These are phyloP conservation scores for Zygosaccharomyces sapae DNA, from an alignment of 1,139 yeast genomes.

Conservation along the genomic window DNA sequence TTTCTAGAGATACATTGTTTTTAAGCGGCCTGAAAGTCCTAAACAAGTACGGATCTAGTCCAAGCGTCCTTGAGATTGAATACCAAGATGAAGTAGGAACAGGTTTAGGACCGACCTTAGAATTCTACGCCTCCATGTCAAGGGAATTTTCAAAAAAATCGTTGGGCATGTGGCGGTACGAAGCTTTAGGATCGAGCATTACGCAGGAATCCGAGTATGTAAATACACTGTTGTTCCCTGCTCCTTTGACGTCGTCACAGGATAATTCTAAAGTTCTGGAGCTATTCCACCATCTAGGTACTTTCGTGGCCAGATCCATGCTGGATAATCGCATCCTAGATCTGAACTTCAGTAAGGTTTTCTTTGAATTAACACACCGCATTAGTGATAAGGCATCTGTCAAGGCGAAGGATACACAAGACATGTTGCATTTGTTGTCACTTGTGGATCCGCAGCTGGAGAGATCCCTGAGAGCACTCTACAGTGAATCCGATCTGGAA, in stretches of 20 bases:
- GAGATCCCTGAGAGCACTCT: constrained; percentile 53
- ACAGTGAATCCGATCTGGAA: constrained; percentile 31
- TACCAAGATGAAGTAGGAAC: constrained; percentile 93
- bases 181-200: constrained; percentile 10
- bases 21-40: constrained; percentile 79
- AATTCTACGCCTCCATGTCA: constrained; percentile 81
- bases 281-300: constrained; percentile 68
- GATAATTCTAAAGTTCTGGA: constrained; percentile 47
- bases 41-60: constrained; percentile 70
- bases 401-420: constrained; percentile 17
- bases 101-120: constrained; percentile 93
- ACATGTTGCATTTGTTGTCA: constrained; percentile 44
- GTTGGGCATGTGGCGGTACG: constrained; percentile 65
- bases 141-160: constrained; percentile 60
- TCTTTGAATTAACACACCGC: constrained; percentile 50
- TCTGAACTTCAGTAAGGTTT: constrained; percentile 67
- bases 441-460: constrained; percentile 61
- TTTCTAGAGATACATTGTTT: constrained; percentile 65
- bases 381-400: constrained; percentile 8
- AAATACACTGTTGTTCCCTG: constrained; percentile 65
- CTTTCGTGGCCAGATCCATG: constrained; percentile 80
- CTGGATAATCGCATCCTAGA: constrained; percentile 85
- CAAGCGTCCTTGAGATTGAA: constrained; percentile 82
- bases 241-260: constrained; percentile 48
- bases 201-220: constrained; percentile 44